Percentiles rank a stretch among this genome's conserved stretches.
Conservation (phyloP, 352 stramenopile genomes). For the Phytopythium ostracodes region DNA sequence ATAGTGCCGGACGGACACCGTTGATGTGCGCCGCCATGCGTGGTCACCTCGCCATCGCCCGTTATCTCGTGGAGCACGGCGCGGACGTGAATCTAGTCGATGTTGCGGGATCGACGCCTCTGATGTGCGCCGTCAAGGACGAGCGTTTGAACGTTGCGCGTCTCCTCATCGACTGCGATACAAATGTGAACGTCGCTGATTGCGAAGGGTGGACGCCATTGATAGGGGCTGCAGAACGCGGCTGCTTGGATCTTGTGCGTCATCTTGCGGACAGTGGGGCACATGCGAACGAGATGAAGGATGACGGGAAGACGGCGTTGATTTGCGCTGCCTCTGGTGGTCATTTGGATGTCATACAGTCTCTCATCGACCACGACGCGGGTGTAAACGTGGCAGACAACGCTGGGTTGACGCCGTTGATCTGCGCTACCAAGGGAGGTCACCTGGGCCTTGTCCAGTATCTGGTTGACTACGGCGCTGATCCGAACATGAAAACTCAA, state of each 20-base stretch:
- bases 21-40: background rate
- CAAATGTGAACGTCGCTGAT: conserved; percentile 1
- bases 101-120: background rate
- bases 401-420: background rate
- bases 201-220: conserved; percentile 8
- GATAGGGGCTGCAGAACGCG: background rate
- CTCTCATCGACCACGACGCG: background rate
- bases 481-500: background rate
- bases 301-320: conserved; percentile 3
- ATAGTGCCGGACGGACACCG: background rate
- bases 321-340: background rate
- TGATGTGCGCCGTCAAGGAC: conserved; percentile 4
- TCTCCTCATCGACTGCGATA: conserved; percentile 5
- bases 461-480: background rate
- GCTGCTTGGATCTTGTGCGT: conserved; percentile 1
- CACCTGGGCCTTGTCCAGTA: background rate
- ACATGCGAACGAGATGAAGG: background rate
- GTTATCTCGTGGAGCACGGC: background rate
- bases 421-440: background rate
- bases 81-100: background rate
- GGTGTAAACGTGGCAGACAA: background rate
- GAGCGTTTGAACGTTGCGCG: background rate
- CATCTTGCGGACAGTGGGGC: background rate
- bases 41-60: background rate
- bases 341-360: background rate